Evolutionary conservation across 148 eudicot species (phyloP).

Genomic region (Bassia scoparia): DNA sequence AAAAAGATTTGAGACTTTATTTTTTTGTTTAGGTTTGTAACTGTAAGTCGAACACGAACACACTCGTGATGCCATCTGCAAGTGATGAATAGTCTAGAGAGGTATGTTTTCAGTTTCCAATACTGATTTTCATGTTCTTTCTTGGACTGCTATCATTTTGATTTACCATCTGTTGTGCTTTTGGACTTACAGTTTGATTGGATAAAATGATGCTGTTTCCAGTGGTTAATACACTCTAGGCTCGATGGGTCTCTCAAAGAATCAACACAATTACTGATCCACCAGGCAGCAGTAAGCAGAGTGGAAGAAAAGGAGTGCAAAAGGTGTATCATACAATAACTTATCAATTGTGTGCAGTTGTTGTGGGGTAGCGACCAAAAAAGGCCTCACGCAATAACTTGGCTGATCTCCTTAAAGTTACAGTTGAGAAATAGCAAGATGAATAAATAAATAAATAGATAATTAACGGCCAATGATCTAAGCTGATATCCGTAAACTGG

Average conservation of each 20-base stretch:
- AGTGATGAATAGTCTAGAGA: slow-evolving; percentile 69
- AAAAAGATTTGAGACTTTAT: background rate
- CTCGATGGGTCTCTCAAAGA: slow-evolving; percentile 31
- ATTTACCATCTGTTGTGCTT: slow-evolving; percentile 4
- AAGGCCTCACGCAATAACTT: no score
- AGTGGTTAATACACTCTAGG: slow-evolving; percentile 32
- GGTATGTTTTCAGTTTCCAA: slow-evolving; percentile 47
- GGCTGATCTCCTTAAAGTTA: no score
- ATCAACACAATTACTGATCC: slow-evolving; percentile 29
- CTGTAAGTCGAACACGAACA: slow-evolving; percentile 69
- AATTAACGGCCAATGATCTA: no score
- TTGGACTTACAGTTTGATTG: slow-evolving; percentile 59
- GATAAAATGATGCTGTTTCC: slow-evolving; percentile 54
- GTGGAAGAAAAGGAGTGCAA: slow-evolving; percentile 38
- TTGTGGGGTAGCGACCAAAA: no score
- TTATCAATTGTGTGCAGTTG: slow-evolving; percentile 76
- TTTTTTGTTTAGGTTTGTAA: slow-evolving; percentile 62
- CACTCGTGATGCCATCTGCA: slow-evolving; percentile 81
- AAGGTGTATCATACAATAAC: slow-evolving; percentile 48
- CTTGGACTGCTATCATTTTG: background rate
- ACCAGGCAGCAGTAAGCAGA: slow-evolving; percentile 27
- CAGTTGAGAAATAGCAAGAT: no score
- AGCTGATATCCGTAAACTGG: no score
- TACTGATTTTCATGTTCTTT: background rate
- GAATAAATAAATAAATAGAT: no score